Percentiles rank a stretch among this genome's conserved stretches.
Evolutionary conservation across 345 rosid species (phyloP).

Genomic region (Turritis glabra): DNA sequence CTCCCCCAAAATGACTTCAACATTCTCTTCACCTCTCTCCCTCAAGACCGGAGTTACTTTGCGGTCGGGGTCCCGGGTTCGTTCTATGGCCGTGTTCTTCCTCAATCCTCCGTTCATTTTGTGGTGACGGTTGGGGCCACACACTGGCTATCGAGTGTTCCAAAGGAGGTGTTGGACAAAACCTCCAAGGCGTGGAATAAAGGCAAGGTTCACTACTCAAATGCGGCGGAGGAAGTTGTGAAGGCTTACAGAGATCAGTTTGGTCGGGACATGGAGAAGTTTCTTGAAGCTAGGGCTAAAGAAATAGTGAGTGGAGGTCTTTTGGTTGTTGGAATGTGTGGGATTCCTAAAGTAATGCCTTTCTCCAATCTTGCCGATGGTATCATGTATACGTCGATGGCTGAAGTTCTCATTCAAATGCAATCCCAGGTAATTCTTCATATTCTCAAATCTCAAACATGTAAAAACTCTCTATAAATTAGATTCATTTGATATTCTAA

Average conservation of each 20-base stretch:
- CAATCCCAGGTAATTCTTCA: conserved; percentile 30
- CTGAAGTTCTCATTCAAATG: conserved; percentile 50
- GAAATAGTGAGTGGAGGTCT: conserved; percentile 49
- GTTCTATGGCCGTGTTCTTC: conserved; percentile 45
- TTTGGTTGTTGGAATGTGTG: conserved; percentile 42
- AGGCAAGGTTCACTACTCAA: conserved; percentile 45
- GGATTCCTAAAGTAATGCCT: conserved; percentile 34
- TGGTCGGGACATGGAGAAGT: conserved; percentile 43
- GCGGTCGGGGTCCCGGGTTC: conserved; percentile 52
- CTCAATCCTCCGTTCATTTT: conserved; percentile 40
- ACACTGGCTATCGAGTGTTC: conserved; percentile 52
- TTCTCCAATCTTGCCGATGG: conserved; percentile 43
- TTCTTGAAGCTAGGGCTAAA: conserved; percentile 44
- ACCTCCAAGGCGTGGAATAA: conserved; percentile 50
- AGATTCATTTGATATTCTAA: neutral
- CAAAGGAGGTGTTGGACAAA: conserved; percentile 41
- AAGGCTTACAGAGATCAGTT: conserved; percentile 45
- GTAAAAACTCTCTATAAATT: neutral
- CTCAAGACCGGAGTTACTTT: conserved; percentile 39
- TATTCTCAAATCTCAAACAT: neutral
- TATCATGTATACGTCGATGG: conserved; percentile 52
- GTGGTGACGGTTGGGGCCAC: conserved; percentile 39
- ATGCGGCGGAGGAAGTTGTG: conserved; percentile 37
- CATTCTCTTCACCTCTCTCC: conserved; percentile 50
- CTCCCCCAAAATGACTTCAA: conserved; percentile 57